Evolutionary conservation across 1,139 yeast species (phyloP).

Genomic region (Barnettozyma hawaiiensis): DNA sequence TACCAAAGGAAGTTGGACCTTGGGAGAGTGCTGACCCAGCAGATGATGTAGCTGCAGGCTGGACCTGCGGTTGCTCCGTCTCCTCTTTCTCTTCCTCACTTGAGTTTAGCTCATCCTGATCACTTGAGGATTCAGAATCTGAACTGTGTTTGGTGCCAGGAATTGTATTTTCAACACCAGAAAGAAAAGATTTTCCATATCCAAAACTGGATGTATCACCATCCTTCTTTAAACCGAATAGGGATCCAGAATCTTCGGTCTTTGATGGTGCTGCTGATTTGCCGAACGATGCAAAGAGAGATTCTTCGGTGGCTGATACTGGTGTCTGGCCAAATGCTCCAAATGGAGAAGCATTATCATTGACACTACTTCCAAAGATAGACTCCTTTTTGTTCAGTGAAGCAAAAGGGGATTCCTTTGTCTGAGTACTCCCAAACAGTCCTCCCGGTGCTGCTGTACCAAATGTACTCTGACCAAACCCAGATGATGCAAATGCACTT

Average conservation of each 20-base stretch:
- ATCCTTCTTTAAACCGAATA: neutral
- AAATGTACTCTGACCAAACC: neutral
- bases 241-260: neutral
- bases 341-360: slow-evolving; percentile 21
- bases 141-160: neutral
- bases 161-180: neutral
- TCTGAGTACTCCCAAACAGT: neutral
- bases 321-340: slow-evolving; percentile 10
- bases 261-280: neutral
- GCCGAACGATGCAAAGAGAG: slow-evolving; percentile 3
- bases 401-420: slow-evolving; percentile 1
- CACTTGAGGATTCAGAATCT: neutral
- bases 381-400: neutral
- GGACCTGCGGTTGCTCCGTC: slow-evolving; percentile 5
- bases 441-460: neutral
- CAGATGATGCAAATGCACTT: neutral
- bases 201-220: slow-evolving; percentile 1
- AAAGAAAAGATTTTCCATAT: neutral
- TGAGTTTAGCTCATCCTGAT: neutral
- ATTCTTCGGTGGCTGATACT: neutral
- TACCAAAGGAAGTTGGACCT: slow-evolving; percentile 18
- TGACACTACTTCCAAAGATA: neutral
- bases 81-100: neutral
- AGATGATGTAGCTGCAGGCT: slow-evolving; percentile 17
- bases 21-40: slow-evolving; percentile 16